Evolutionary conservation across 257 asterid genomes (phyloP), one percentile per base, ranked within the genome.

Genomic region (Ligustrum vulgare): DNA sequence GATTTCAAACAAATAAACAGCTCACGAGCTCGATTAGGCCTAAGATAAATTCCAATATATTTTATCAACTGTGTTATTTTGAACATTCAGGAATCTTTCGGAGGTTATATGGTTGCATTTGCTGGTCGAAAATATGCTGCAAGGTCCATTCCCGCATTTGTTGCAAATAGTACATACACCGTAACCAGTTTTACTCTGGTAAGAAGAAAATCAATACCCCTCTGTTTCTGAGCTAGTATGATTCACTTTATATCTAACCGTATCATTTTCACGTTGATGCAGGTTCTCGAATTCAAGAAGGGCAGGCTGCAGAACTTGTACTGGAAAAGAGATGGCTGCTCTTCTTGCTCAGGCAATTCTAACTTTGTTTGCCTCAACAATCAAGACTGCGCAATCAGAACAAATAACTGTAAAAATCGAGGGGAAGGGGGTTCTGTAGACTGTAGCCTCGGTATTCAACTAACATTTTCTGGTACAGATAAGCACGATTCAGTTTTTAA

Each of bases 81-180:
- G 33, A 22, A 60, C 12, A 7, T 71, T 67, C 83, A 95, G 99
- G 99, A 90, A 71, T 67, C 87, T 20, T 82, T 79, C 36, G 99
- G 99, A 75, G 99, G 98, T 70, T 93, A 91, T 73, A 95, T 95
- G 99, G 98, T 91, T 69, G 99, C 98, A 79, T 93, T 95, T 84
- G 94, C 99, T 77, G 99, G 99, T 70, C 82, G 94, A 72, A 93
- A 80, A 82, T 88, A 91, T 67, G 98, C 99, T 77, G 98, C 98
- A 35, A 87, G 97, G 82, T 95, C 99, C 71, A 69, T 75, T 73
- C 94, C 96, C 63, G 91, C 98, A 70, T 93, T 93, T 70, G 95
- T 89, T 77, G 97, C 90, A 25, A 93, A 93, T 64, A 31, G 78
- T 71, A 85, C 94, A 66, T 89, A 3, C 80, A 91, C 73, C 3